Evolutionary conservation across 192 early-diverging fungal species (phyloP).

Genomic region (Entomortierella beljakovae): DNA sequence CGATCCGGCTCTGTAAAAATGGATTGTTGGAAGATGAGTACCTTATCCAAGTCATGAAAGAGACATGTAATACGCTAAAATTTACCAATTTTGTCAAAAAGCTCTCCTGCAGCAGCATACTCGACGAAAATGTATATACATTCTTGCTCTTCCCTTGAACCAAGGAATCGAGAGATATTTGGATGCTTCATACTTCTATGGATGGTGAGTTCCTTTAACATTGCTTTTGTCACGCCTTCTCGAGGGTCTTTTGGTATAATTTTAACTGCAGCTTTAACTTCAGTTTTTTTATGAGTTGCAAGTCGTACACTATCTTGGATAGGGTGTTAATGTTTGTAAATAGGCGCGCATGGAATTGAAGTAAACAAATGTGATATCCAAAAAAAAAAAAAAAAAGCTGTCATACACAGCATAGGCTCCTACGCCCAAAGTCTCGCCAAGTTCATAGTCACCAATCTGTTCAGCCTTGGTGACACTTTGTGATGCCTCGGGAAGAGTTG

Average conservation of each 20-base stretch:
- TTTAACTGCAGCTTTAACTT: slow-evolving; percentile 66
- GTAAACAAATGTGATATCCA: neutral
- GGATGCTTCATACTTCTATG: slow-evolving; percentile 61
- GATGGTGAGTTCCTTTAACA: slow-evolving; percentile 68
- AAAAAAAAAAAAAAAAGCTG: neutral
- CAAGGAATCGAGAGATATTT: slow-evolving; percentile 68
- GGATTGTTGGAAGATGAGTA: neutral
- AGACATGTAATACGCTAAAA: neutral
- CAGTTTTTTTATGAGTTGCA: slow-evolving; percentile 57
- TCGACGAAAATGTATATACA: slow-evolving; percentile 73
- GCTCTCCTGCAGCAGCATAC: slow-evolving; percentile 74
- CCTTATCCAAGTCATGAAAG: neutral
- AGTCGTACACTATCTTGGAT: slow-evolving; percentile 63
- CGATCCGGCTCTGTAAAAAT: slow-evolving; percentile 66
- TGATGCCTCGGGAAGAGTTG: slow-evolving; percentile 45
- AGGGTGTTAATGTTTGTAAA: too few relatives aligned
- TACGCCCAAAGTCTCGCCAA: slow-evolving; percentile 49
- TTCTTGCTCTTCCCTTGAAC: slow-evolving; percentile 60
- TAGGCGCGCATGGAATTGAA: too few relatives aligned
- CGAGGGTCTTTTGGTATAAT: slow-evolving; percentile 62
- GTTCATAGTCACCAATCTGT: slow-evolving; percentile 46
- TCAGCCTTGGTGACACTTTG: slow-evolving; percentile 44
- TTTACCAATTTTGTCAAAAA: slow-evolving; percentile 79
- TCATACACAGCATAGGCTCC: slow-evolving; percentile 53
- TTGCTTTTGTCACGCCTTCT: slow-evolving; percentile 23